Percentiles rank a stretch among this genome's conserved stretches.
These are phyloP conservation scores for Fusarium coicis DNA, from an alignment of 2,329 filamentous ascomycete genomes.

Conservation along the genomic window DNA sequence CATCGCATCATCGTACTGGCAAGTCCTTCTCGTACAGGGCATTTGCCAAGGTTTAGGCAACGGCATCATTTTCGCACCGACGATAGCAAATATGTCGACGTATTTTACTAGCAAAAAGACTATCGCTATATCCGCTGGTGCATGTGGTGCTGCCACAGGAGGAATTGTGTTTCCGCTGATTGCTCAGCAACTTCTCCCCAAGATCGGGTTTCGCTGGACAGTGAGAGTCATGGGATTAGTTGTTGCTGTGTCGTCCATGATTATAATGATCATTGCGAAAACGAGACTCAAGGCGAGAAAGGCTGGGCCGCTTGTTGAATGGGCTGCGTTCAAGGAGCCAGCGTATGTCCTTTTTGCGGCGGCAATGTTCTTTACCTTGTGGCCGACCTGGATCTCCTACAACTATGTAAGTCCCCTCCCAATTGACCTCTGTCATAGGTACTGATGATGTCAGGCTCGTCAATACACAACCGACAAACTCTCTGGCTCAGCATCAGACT, in stretches of 20 bases:
- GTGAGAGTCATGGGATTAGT: slow-evolving; percentile 71
- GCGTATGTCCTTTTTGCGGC: slow-evolving; percentile 53
- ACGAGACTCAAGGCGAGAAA: slow-evolving; percentile 61
- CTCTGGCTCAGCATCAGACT: slow-evolving; percentile 59
- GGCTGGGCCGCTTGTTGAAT: slow-evolving; percentile 62
- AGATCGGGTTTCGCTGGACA: slow-evolving; percentile 72
- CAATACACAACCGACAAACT: slow-evolving; percentile 55
- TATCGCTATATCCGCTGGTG: slow-evolving; percentile 68
- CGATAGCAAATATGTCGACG: slow-evolving; percentile 64
- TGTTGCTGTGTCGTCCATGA: slow-evolving; percentile 58
- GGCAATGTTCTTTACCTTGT: slow-evolving; percentile 55
- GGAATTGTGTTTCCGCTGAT: slow-evolving; percentile 72
- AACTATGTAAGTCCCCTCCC: slow-evolving; percentile 52
- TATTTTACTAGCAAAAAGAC: slow-evolving; percentile 70
- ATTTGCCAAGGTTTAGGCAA: slow-evolving; percentile 66
- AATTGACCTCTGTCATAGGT: neutral
- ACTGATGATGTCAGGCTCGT: slow-evolving; percentile 46
- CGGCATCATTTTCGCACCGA: slow-evolving; percentile 65
- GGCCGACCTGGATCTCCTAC: slow-evolving; percentile 63
- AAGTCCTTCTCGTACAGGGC: slow-evolving; percentile 63
- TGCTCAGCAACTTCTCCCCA: slow-evolving; percentile 65
- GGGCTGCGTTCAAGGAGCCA: slow-evolving; percentile 60
- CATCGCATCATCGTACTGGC: slow-evolving; percentile 56
- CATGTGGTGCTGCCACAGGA: slow-evolving; percentile 69
- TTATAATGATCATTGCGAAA: slow-evolving; percentile 55